Conservation (phyloP, 2,329 filamentous ascomycete genomes). For the Calonectria multiphialidica region DNA sequence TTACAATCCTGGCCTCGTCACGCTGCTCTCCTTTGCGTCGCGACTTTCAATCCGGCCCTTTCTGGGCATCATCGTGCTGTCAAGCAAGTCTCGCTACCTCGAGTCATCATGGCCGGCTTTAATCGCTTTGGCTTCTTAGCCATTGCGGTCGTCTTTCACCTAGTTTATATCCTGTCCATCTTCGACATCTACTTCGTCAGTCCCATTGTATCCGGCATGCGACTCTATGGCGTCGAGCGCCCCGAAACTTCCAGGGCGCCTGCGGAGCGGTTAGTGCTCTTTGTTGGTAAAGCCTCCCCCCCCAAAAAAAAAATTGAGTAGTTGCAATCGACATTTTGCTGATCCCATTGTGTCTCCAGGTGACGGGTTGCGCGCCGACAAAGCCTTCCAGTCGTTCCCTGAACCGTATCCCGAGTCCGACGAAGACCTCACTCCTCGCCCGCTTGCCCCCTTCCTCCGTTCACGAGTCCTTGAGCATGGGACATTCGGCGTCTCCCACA, state of each 20-base stretch:
- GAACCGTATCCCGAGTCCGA: conserved; percentile 81
- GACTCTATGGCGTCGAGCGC: conserved; percentile 78
- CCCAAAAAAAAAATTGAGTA: background rate
- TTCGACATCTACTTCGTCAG: conserved; percentile 99
- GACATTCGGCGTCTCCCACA: conserved; percentile 98
- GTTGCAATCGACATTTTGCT: conserved; percentile 13
- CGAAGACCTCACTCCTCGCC: conserved; percentile 77
- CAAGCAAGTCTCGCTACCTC: background rate
- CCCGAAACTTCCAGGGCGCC: conserved; percentile 73
- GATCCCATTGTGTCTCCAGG: conserved; percentile 58
- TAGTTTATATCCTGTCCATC: conserved; percentile 94
- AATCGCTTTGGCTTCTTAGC: conserved; percentile 85
- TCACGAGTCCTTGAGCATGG: conserved; percentile 89
- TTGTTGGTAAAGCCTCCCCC: conserved; percentile 77
- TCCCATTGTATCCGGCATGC: conserved; percentile 97
- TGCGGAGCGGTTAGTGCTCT: conserved; percentile 90
- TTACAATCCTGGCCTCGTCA: background rate
- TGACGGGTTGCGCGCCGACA: conserved; percentile 95
- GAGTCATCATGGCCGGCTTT: conserved; percentile 63
- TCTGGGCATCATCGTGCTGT: background rate
- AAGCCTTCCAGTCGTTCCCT: conserved; percentile 93
- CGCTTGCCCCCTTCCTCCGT: conserved; percentile 90
- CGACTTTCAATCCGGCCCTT: conserved; percentile 11
- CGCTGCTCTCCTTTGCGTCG: background rate
- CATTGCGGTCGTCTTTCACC: conserved; percentile 90